These are phyloP conservation scores for Artemisia argyi DNA, from an alignment of 129 eudicot genomes.

Conservation along the genomic window DNA sequence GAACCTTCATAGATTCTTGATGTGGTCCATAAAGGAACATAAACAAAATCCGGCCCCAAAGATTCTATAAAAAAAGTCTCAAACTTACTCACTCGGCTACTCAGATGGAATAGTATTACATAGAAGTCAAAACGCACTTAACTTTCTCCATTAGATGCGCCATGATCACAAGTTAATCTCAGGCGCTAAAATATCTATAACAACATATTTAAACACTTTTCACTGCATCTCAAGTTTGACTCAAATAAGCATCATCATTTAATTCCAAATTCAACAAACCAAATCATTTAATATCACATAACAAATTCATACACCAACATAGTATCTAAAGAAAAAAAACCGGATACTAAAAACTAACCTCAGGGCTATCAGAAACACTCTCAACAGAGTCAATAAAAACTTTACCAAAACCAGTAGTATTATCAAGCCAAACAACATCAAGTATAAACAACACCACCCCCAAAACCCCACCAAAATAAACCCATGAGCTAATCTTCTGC, in stretches of 20 bases:
- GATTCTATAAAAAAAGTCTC: conserved; percentile 5
- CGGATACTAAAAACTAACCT: conserved; percentile 49
- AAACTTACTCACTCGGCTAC: neutral
- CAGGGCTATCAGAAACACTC: conserved; percentile 66
- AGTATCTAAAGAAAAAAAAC: neutral
- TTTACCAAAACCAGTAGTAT: conserved; percentile 88
- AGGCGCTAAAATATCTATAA: neutral
- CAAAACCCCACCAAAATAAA: conserved; percentile 69
- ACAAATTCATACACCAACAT: neutral
- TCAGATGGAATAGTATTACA: no score
- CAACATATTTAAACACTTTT: conserved; percentile 1
- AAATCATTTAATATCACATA: conserved; percentile 1
- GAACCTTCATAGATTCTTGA: conserved; percentile 10
- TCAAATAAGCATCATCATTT: conserved; percentile 6
- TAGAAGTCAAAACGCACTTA: neutral
- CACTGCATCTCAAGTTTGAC: neutral
- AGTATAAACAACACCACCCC: conserved; percentile 76
- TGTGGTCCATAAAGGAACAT: neutral
- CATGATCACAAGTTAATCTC: neutral
- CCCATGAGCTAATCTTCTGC: conserved; percentile 86
- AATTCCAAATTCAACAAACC: neutral
- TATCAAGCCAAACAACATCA: conserved; percentile 85
- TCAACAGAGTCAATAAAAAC: conserved; percentile 64
- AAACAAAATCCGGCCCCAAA: no score
- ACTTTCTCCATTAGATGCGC: neutral